Evolutionary conservation across 2,329 filamentous ascomycete genomes (phyloP).

Genomic region (Colletotrichum magnum): DNA sequence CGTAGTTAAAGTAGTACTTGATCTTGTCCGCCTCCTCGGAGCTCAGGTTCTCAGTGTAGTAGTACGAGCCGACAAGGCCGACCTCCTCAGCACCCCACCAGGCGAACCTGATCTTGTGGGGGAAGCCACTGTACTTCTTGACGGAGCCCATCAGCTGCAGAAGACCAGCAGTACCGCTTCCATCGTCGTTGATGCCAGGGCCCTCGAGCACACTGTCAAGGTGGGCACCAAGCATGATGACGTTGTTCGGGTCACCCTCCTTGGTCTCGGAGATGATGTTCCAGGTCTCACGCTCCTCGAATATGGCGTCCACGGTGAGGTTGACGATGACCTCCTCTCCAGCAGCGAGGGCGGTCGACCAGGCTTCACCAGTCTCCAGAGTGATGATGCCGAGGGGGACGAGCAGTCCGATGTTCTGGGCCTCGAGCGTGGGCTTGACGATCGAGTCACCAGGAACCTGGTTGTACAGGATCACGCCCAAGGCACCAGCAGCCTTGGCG

Average conservation of each 20-base stretch:
- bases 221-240: conserved; percentile 58
- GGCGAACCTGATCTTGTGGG: conserved; percentile 59
- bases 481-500: conserved; percentile 57
- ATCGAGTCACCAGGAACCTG: conserved; percentile 62
- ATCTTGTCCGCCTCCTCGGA: conserved; percentile 65
- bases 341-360: conserved; percentile 50
- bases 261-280: conserved; percentile 60
- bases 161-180: conserved; percentile 54
- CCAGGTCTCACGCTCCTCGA: conserved; percentile 54
- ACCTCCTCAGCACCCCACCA: conserved; percentile 61
- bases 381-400: conserved; percentile 54
- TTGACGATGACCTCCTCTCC: conserved; percentile 52
- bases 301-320: conserved; percentile 53
- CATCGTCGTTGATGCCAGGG: conserved; percentile 58
- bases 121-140: conserved; percentile 53
- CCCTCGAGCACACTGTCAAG: conserved; percentile 57
- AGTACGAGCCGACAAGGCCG: conserved; percentile 57
- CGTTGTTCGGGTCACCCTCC: conserved; percentile 57
- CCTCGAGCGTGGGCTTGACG: conserved; percentile 67
- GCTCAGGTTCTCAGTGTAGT: conserved; percentile 55
- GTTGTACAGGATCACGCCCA: conserved; percentile 71
- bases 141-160: conserved; percentile 55
- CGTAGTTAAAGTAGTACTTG: conserved; percentile 77
- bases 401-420: conserved; percentile 52
- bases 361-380: conserved; percentile 52